Base-by-base conservation (phyloP, 257 asterid species). In the Primulina eburnea region DNA sequence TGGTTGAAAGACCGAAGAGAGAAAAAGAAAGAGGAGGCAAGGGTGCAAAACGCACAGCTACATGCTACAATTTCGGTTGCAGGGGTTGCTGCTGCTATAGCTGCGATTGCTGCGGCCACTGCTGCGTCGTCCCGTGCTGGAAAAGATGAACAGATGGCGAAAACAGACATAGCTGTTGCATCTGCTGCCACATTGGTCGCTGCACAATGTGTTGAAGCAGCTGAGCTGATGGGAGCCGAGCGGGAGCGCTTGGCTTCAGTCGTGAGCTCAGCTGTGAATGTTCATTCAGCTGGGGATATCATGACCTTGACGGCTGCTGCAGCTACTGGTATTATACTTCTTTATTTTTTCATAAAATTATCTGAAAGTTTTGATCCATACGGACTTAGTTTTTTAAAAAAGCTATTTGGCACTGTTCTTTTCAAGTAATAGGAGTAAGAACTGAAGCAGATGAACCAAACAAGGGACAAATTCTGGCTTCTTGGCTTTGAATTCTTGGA, bases 281-380 rank as follows among this genome's bases (percentile, higher is more conserved):
- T 89, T 35, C 87, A 92, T 0, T 89, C 99, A 1, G 92, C 97
- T 0, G 95, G 99, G 50, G 99, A 94, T 76, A 91, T 94, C 67
- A 86, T 94, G 97, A 94, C 99, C 64, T 78, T 94, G 35, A 94
- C 99, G 0, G 99, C 99, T 2, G 97, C 88, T 7, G 99, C 99
- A 4, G 99, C 99, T 17, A 94, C 99, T 7, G 91, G 99, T 94
- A 82, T 28, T 8, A 73, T 21, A 7, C 11, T n/a, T 60, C 2
- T 5, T 37, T n/a, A 7, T 34, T 16, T 20, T 28, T 4, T 26
- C 16, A 10, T 3, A 24, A 29, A 5, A 40, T 64, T 17, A n/a
- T 8, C 1, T 20, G 17, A 6, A 0, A 20, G 18, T 47, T 47
- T 47, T 2, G 55, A 47, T 2, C 18, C 4, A 47, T 5, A 47